Base-by-base conservation (phyloP, 805 yeast species). In the Starmerella potacharoeniae region DNA sequence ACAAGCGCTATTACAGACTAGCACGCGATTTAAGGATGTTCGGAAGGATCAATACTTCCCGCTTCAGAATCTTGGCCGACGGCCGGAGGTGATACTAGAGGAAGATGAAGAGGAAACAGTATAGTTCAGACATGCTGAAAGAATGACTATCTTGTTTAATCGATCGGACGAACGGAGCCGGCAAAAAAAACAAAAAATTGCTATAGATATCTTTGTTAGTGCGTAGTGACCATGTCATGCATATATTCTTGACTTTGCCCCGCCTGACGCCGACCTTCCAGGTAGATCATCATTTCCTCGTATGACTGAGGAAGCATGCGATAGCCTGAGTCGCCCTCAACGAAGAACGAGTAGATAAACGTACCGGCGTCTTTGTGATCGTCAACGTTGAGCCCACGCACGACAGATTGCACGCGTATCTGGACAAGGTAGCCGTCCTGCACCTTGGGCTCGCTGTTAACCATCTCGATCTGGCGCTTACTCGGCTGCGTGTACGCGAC, bases 241-340 rank as follows among this genome's bases (percentile, higher is more conserved):
- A 58, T 42, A 41, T 62, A 61, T 43, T 56, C 62, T 33, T 93
- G 90, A 22, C 95, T 86, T 51, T 83, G 95, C 55, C 75, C 76
- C 4, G 95, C 95, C 69, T 95, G 81, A 73, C 97, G 83, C 71
- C 95, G 81, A 31, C 95, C 97, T 65, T 85, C 90, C 16, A 90
- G 77, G 66, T 84, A 90, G 62, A 81, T 84, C 82, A 90, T 88
- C 95, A 89, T 90, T 69, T 90, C 97, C 31, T 82, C 78, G 66
- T 90, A 90, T 0, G 95, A 80, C 67, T 85, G 85, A 4, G 97
- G 97, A 51, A 90, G 74, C 51, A 90, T 91, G 3, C 87, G 79
- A 49, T 82, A 78, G 62, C 77, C 66, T 4, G 57, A 28, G 57
- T 66, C 66, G 22, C 62, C 62, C 50, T 58, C 60, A 40, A 88